phyloP scores from a whole-genome alignment of 2,329 filamentous ascomycete species.

The Periconia digitata region DNA sequence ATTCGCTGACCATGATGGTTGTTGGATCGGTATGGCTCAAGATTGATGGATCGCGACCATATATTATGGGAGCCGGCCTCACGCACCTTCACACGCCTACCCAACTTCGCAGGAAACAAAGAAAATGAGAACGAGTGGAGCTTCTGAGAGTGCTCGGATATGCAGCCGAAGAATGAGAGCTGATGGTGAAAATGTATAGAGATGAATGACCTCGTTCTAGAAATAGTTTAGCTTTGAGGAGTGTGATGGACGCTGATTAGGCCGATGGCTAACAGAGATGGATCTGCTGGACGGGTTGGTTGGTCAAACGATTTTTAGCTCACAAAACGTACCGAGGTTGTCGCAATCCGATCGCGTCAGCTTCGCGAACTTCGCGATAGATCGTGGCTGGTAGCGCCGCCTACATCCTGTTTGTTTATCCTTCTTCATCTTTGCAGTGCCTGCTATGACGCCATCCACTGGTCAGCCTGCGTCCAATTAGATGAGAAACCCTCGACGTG shows the following conservation, averaged over 20 bases:
- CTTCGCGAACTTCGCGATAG: not conserved
- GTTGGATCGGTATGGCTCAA: not conserved
- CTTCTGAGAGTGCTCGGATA: no score
- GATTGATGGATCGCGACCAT: no score
- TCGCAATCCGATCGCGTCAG: not conserved
- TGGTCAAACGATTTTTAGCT: no score
- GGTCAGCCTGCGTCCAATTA: no score
- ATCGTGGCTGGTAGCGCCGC: not conserved
- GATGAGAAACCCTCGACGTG: no score
- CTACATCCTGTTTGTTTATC: not conserved
- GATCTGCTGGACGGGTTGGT: no score
- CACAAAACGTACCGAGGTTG: not conserved
- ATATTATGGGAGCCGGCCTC: no score
- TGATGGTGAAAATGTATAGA: no score
- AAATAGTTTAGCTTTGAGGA: not conserved
- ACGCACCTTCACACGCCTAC: no score
- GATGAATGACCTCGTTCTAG: not conserved
- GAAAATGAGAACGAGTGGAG: not conserved
- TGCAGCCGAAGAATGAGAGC: no score
- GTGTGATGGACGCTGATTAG: not conserved
- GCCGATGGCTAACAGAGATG: no score
- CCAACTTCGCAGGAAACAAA: not conserved
- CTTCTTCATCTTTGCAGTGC: not conserved
- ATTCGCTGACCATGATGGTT: conserved; percentile 16
- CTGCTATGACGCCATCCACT: not conserved